Conservation (phyloP, 2,329 filamentous ascomycete genomes). For the Aureobasidium leucospermi region DNA sequence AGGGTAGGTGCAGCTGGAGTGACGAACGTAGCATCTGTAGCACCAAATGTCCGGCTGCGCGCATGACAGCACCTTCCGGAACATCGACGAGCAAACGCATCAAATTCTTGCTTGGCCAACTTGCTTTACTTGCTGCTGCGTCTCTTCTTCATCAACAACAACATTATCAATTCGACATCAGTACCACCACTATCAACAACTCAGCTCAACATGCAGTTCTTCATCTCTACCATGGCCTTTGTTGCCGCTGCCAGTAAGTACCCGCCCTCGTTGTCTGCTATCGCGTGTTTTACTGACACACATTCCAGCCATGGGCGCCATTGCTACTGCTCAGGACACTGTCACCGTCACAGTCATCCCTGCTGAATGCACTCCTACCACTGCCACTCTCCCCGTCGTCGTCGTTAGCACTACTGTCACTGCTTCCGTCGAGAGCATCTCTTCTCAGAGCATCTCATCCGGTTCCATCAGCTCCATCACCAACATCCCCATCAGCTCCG, state of each 20-base stretch:
- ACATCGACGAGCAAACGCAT: not conserved
- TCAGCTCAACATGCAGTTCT: conserved; percentile 13
- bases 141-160: not conserved
- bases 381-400: not conserved
- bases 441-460: not conserved
- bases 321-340: conserved; percentile 2
- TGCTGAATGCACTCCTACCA: not conserved
- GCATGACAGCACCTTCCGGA: not conserved
- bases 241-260: conserved; percentile 2
- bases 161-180: not conserved
- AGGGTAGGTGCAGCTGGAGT: too few species aligned
- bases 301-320: not conserved
- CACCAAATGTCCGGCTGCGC: too few species aligned
- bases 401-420: not conserved
- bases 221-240: conserved; percentile 10
- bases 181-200: not conserved
- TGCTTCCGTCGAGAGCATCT: not conserved
- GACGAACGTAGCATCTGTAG: too few species aligned
- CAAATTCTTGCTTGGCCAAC: not conserved
- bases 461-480: not conserved
- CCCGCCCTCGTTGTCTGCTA: too few species aligned
- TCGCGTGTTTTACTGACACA: not conserved
- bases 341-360: conserved; percentile 10
- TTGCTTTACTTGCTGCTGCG: not conserved
- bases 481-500: not conserved